phyloP scores from a whole-genome alignment of 1,139 yeast species.

The Starmera stellimalicola region DNA sequence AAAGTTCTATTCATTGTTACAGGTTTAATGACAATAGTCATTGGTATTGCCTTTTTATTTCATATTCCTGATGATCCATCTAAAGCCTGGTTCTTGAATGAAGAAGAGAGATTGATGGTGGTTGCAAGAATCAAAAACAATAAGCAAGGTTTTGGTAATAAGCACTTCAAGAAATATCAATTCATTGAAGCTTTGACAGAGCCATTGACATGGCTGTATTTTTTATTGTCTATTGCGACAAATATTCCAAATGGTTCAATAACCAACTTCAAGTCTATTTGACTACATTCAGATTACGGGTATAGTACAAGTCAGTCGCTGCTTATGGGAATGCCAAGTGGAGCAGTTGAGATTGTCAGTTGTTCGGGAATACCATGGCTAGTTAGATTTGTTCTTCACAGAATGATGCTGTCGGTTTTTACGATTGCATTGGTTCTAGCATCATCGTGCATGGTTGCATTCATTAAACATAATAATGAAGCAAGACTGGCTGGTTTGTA shows the following conservation, averaged over 20 bases:
- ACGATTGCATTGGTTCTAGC: background rate
- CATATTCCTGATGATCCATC: conserved; percentile 42
- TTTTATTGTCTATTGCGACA: conserved; percentile 26
- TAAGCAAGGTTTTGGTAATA: conserved; percentile 46
- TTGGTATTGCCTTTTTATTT: conserved; percentile 32
- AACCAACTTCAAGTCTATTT: conserved; percentile 27
- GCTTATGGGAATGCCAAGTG: conserved; percentile 30
- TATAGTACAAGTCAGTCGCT: conserved; percentile 29
- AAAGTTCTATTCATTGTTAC: conserved; percentile 35
- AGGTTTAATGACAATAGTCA: conserved; percentile 35
- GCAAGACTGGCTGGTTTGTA: conserved; percentile 2
- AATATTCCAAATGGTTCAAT: conserved; percentile 30
- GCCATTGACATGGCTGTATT: conserved; percentile 38
- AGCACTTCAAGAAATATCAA: conserved; percentile 42
- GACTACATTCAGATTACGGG: conserved; percentile 28
- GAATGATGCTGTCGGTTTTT: background rate
- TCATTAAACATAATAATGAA: background rate
- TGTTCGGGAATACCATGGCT: conserved; percentile 27
- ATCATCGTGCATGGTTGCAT: conserved; percentile 1
- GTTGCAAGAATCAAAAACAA: conserved; percentile 38
- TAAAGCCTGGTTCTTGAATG: conserved; percentile 37
- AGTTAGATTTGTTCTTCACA: conserved; percentile 6
- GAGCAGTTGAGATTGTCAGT: conserved; percentile 32
- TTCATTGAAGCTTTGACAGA: conserved; percentile 33
- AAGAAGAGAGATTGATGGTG: conserved; percentile 38